Evolutionary conservation across 768 basidiomycete genomes (phyloP).

Genomic region (Leucocoprinus birnbaumii): DNA sequence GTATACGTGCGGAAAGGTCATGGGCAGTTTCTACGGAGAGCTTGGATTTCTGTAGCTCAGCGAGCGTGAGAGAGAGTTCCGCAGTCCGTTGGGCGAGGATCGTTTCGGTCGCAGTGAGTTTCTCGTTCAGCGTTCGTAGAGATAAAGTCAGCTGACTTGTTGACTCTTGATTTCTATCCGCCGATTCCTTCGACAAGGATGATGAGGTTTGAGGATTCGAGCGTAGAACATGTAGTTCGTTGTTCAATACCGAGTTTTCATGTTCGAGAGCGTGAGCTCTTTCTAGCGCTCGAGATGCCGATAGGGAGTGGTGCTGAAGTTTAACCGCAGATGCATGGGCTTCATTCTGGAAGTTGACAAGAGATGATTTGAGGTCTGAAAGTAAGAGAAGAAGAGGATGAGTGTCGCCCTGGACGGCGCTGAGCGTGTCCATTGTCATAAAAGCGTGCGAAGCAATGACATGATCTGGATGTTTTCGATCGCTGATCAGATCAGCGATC

Average conservation of each 20-base stretch:
- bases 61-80: slow-evolving; percentile 40
- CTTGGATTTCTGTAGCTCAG: slow-evolving; percentile 41
- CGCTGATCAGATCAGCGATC: too few species aligned
- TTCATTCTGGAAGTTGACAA: slow-evolving; percentile 36
- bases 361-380: neutral
- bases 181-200: slow-evolving; percentile 6
- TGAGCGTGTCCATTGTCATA: neutral
- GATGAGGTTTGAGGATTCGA: slow-evolving; percentile 22
- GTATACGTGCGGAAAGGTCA: slow-evolving; percentile 49
- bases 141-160: slow-evolving; percentile 61
- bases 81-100: slow-evolving; percentile 45
- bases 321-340: slow-evolving; percentile 63
- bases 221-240: slow-evolving; percentile 48
- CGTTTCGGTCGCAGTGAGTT: slow-evolving; percentile 61
- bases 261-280: slow-evolving; percentile 47
- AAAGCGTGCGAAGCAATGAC: neutral
- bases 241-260: slow-evolving; percentile 54
- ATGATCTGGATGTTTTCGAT: neutral
- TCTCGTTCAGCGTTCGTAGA: slow-evolving; percentile 64
- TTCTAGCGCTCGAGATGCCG: slow-evolving; percentile 46
- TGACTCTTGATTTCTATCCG: slow-evolving; percentile 8
- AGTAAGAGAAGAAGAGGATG: slow-evolving; percentile 9
- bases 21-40: slow-evolving; percentile 49
- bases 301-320: slow-evolving; percentile 60
- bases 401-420: neutral